Evolutionary conservation across 257 asterid genomes (phyloP).

Genomic region (Haberlea rhodopensis): DNA sequence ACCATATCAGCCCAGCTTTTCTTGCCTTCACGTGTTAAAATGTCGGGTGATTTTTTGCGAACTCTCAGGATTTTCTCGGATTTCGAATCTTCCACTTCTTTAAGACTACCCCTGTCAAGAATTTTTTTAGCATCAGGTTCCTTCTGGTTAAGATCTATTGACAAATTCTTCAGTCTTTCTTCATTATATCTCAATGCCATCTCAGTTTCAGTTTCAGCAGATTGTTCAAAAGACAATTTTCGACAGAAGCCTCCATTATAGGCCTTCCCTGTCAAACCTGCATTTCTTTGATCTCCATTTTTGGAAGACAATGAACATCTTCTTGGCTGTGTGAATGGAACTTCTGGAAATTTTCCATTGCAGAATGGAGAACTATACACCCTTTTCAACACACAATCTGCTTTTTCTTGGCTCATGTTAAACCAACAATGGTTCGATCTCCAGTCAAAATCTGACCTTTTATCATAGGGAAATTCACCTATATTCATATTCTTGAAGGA

Average conservation of each 20-base stretch:
- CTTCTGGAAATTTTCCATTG: slow-evolving; percentile 31
- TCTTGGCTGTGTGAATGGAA: slow-evolving; percentile 57
- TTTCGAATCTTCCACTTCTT: slow-evolving; percentile 10
- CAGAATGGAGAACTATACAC: slow-evolving; percentile 22
- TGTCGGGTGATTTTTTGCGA: slow-evolving; percentile 8
- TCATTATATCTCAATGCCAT: slow-evolving; percentile 8
- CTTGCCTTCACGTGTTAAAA: slow-evolving; percentile 21
- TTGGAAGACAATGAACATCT: slow-evolving; percentile 11
- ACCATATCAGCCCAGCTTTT: slow-evolving; percentile 86
- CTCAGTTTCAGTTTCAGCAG: slow-evolving; percentile 1
- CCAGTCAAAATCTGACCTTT: slow-evolving; percentile 33
- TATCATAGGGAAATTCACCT: slow-evolving; percentile 27
- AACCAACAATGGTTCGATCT: slow-evolving; percentile 28
- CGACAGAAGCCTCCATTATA: slow-evolving; percentile 27
- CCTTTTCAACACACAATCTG: not conserved
- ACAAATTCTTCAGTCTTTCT: slow-evolving; percentile 9
- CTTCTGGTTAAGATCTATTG: too few species aligned
- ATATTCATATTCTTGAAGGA: slow-evolving; percentile 13
- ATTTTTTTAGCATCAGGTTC: slow-evolving; percentile 17
- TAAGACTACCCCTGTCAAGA: slow-evolving; percentile 11
- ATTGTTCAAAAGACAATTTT: slow-evolving; percentile 33
- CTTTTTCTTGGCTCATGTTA: slow-evolving; percentile 12
- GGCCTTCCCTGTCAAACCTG: too few species aligned
- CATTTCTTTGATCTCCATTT: slow-evolving; percentile 26
- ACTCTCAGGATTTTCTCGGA: not conserved